Conservation (phyloP, 176 grass and related monocot genomes). For the Thalia dealbata region DNA sequence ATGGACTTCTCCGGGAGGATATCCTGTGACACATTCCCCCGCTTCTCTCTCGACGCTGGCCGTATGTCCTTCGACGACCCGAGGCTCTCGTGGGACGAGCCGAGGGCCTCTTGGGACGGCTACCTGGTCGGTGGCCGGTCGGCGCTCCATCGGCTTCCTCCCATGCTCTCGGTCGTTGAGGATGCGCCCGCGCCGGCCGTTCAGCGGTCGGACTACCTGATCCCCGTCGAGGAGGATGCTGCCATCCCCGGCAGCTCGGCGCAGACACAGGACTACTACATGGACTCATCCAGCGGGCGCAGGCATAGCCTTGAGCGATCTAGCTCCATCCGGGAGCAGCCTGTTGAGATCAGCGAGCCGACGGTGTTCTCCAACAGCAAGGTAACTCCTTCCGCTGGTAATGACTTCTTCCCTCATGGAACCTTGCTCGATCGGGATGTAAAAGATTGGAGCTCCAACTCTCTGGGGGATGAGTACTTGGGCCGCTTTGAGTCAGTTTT, state of each 20-base stretch:
- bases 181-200: conserved; percentile 13
- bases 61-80: conserved; percentile 34
- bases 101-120: conserved; percentile 49
- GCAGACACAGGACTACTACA: conserved; percentile 89
- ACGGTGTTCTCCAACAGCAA: conserved; percentile 50
- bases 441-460: conserved; percentile 21
- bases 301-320: conserved; percentile 72
- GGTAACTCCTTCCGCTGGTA: conserved; percentile 45
- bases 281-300: conserved; percentile 64
- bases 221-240: conserved; percentile 43
- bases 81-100: conserved; percentile 35
- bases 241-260: conserved; percentile 38
- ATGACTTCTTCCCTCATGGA: conserved; percentile 40
- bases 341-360: conserved; percentile 18
- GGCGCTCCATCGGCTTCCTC: conserved; percentile 21
- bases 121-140: conserved; percentile 26
- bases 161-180: conserved; percentile 37
- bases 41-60: conserved; percentile 35
- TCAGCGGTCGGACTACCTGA: conserved; percentile 48
- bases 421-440: conserved; percentile 27
- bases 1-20: conserved; percentile 16
- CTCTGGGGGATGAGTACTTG: conserved; percentile 36
- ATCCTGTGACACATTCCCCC: conserved; percentile 38
- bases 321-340: conserved; percentile 39
- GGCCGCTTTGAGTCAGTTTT: conserved; percentile 40